phyloP scores from a whole-genome alignment of 148 eudicot genomes.

The Camellia japonica region DNA sequence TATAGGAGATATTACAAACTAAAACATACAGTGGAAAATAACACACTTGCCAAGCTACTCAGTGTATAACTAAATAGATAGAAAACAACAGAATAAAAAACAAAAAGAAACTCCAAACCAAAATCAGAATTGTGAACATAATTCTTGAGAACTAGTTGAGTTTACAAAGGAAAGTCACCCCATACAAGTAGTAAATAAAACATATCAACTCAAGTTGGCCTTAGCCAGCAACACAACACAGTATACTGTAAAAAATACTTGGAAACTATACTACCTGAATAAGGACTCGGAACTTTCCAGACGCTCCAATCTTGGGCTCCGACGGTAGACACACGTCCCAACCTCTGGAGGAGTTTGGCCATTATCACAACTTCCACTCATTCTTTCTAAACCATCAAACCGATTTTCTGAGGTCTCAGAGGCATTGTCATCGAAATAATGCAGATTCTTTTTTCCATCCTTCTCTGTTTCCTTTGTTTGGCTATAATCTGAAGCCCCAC shows the following conservation, averaged over 20 bases:
- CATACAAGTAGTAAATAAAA: background rate
- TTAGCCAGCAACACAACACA: background rate
- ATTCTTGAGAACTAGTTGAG: background rate
- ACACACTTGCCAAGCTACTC: background rate
- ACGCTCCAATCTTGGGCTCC: conserved; percentile 42
- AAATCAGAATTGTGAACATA: background rate
- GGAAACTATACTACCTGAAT: conserved; percentile 50
- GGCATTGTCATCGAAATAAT: conserved; percentile 45
- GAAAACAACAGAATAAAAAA: background rate
- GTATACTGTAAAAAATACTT: background rate
- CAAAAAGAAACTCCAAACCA: background rate
- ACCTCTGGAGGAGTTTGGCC: conserved; percentile 41
- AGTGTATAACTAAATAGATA: background rate
- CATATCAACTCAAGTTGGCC: background rate
- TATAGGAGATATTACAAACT: too few relatives aligned
- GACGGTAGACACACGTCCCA: conserved; percentile 27
- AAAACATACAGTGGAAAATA: background rate
- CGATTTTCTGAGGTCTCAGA: conserved; percentile 51
- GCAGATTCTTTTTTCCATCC: conserved; percentile 37
- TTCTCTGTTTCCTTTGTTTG: conserved; percentile 43
- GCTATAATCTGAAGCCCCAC: conserved; percentile 68
- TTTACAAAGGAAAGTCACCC: background rate
- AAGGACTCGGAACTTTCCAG: conserved; percentile 59
- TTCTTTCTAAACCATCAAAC: conserved; percentile 36
- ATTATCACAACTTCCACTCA: conserved; percentile 35